Evolutionary conservation across 148 eudicot genomes (phyloP), one percentile per base, ranked within the genome.

Genomic region (Mesembryanthemum crystallinum): DNA sequence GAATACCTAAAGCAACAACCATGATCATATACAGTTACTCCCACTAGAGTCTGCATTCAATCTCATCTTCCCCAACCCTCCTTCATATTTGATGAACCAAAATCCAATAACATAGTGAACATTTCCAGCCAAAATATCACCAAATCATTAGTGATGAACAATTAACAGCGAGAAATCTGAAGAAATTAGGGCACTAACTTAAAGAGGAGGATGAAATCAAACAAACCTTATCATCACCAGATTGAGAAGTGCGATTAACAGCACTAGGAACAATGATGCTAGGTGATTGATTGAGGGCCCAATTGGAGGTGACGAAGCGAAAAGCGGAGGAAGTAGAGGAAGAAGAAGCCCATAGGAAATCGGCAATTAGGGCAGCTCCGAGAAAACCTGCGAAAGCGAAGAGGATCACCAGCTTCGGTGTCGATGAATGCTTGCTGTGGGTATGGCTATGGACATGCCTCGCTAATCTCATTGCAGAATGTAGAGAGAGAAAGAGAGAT

Each of bases 331-430:
- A 71, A 4, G 89, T 68, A 12, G 89, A 79, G 7, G 94, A 87
- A 18, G 97, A 91, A 43, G 98, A 89, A 9, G 94, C 92, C 98
- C 97, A 91, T 2, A 87, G 78, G 27, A 91, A 84, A 83, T 93
- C 98, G 55, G 77, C 87, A 51, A 93, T 29, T 4, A 93, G 80
- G 71, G 81, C 88, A 17, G 74, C 81, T 49, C 88, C 94, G n/a
- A 91, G 82, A 42, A 93, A 81, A 4, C 72, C 86, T 0, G 79
- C 71, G 61, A 85, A 77, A 12, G 82, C 77, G 13, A 82, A 4
- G 4, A 80, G n/a, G 3, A 85, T 45, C 18, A 77, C 68, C 7
- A 79, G 42, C 39, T 82, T 85, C 3, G 75, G 3, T 15, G 82
- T 76, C 4, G 76, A 49, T 0, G 70, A 35, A 11, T 28, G 30